A percentile compares a stretch with the other conserved stretches of the same genome.
phyloP scores from a whole-genome alignment of 225 moss, liverwort and hornwort genomes.

The Rhytidiadelphus loreus region DNA sequence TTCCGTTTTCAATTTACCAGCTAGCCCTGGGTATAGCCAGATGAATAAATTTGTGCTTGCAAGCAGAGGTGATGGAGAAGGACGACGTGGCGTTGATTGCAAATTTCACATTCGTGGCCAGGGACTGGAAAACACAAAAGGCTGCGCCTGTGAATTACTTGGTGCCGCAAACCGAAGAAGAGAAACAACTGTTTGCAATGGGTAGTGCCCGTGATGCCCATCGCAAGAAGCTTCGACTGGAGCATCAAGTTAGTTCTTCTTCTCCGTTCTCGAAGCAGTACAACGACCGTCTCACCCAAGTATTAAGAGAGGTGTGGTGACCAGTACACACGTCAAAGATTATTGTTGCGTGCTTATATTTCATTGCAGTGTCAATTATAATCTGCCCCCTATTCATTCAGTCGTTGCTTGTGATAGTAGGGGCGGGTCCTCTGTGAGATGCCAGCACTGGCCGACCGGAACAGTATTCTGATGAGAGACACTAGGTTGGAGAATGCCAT shows the following conservation, averaged over 20 bases:
- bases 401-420: constrained; percentile 20
- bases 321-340: not conserved
- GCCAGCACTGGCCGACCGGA: constrained; percentile 89
- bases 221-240: constrained; percentile 56
- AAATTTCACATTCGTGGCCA: constrained; percentile 96
- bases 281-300: constrained; percentile 40
- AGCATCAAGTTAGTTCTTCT: not conserved
- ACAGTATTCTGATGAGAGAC: constrained; percentile 78
- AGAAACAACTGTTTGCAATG: constrained; percentile 49
- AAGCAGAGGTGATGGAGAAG: constrained; percentile 25
- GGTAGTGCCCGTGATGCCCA: constrained; percentile 52
- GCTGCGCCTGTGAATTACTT: constrained; percentile 67
- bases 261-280: constrained; percentile 24
- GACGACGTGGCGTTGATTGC: constrained; percentile 67
- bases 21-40: not conserved
- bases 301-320: constrained; percentile 26
- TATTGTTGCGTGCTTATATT: not conserved
- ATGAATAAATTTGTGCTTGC: constrained; percentile 1
- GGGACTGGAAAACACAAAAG: constrained; percentile 63
- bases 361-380: not conserved
- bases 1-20: not conserved
- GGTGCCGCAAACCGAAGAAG: constrained; percentile 56
- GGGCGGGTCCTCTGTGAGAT: constrained; percentile 81
- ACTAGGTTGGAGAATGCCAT: constrained; percentile 88
- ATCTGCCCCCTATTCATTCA: not conserved